A percentile compares a stretch with the other conserved stretches of the same genome.
Evolutionary conservation across 23 red algal species (phyloP).

Genomic region (Chondrus crispus): DNA sequence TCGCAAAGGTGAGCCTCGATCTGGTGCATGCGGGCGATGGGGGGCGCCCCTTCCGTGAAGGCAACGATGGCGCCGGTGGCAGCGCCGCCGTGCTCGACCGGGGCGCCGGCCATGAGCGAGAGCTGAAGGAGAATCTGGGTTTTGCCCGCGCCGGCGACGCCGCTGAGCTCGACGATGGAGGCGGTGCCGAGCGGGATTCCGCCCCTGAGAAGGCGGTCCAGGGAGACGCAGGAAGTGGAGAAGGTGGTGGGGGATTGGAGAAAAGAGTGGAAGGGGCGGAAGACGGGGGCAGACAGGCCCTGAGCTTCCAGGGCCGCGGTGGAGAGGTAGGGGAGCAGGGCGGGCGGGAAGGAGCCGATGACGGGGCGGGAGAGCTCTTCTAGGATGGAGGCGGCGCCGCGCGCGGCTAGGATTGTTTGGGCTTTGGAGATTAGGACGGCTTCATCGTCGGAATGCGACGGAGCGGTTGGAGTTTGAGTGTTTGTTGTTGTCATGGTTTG

Average conservation of each 20-base stretch:
- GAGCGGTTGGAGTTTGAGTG: too few species aligned
- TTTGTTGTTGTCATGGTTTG: too few species aligned
- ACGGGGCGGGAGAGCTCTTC: not conserved
- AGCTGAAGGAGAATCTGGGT: constrained; percentile 77
- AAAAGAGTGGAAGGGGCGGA: not conserved
- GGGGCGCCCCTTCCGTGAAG: constrained; percentile 38
- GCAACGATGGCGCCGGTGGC: constrained; percentile 15
- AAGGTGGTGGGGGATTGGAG: not conserved
- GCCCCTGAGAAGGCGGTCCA: constrained; percentile 48
- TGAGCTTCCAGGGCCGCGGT: not conserved
- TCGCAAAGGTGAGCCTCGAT: constrained; percentile 40
- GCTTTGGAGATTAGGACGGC: too few species aligned
- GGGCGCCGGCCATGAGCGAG: constrained; percentile 29
- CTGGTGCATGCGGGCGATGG: constrained; percentile 29
- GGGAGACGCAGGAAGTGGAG: constrained; percentile 13
- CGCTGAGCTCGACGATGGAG: constrained; percentile 66
- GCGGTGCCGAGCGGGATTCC: constrained; percentile 26
- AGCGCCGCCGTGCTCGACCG: not conserved
- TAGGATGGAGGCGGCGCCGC: too few species aligned
- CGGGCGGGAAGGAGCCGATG: not conserved
- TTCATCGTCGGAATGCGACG: too few species aligned
- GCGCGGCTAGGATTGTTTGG: too few species aligned
- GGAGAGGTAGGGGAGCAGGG: not conserved
- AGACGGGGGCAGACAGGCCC: not conserved
- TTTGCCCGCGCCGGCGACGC: constrained; percentile 70